These are phyloP conservation scores for Ascochyta fabae DNA, from an alignment of 2,329 filamentous ascomycete genomes.

Conservation along the genomic window DNA sequence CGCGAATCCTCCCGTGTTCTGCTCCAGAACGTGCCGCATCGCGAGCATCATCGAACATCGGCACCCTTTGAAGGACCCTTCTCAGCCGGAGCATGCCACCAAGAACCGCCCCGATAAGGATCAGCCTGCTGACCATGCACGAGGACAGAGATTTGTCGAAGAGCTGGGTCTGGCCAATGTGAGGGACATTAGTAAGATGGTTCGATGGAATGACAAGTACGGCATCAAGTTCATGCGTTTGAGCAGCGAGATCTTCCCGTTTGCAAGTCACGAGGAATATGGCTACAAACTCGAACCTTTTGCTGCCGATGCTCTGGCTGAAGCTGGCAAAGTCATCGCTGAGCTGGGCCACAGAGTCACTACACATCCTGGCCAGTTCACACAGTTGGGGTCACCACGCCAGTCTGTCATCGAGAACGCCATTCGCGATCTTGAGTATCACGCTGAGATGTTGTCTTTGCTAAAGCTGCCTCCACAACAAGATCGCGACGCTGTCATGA, in stretches of 20 bases:
- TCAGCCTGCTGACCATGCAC: constrained; percentile 68
- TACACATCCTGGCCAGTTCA: constrained; percentile 89
- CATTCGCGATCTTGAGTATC: constrained; percentile 83
- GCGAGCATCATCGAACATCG: constrained; percentile 88
- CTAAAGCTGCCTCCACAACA: constrained; percentile 78
- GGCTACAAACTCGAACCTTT: constrained; percentile 87
- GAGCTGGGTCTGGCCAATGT: constrained; percentile 81
- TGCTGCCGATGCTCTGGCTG: constrained; percentile 76
- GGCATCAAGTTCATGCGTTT: constrained; percentile 91
- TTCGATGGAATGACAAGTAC: constrained; percentile 91
- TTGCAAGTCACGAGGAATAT: constrained; percentile 85
- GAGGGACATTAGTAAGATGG: constrained; percentile 81
- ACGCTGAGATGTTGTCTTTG: constrained; percentile 81
- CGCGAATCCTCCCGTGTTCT: constrained; percentile 84
- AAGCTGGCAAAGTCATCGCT: constrained; percentile 77
- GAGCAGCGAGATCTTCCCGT: constrained; percentile 96
- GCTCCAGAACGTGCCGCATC: constrained; percentile 89
- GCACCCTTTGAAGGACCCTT: constrained; percentile 77
- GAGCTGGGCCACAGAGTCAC: constrained; percentile 84
- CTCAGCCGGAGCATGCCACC: constrained; percentile 77
- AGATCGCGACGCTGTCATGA: constrained; percentile 89
- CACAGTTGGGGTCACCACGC: constrained; percentile 85
- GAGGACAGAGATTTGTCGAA: constrained; percentile 77
- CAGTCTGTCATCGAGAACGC: constrained; percentile 77
- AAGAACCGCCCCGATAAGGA: constrained; percentile 85